Conservation (phyloP, 257 asterid species). For the Schizonepeta tenuifolia region DNA sequence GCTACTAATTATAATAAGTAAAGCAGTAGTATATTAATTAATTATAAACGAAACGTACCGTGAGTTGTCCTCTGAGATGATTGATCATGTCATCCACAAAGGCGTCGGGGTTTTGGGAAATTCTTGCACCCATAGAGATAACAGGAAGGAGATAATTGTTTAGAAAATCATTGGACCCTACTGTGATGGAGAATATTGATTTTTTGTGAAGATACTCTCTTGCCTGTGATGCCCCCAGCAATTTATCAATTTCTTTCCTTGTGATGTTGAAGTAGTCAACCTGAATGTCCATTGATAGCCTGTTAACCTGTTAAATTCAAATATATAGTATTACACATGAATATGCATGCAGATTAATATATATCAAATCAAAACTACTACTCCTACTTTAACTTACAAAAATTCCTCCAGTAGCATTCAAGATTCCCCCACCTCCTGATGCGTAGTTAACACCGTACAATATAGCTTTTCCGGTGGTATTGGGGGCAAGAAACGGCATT, state of each 20-base stretch:
- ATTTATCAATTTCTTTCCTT: slow-evolving; percentile 60
- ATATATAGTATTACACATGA: too few species aligned
- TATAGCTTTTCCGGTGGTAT: slow-evolving; percentile 70
- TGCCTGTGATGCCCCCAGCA: slow-evolving; percentile 73
- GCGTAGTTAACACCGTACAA: slow-evolving; percentile 89
- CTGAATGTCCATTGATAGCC: slow-evolving; percentile 91
- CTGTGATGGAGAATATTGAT: slow-evolving; percentile 78
- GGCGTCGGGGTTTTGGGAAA: slow-evolving; percentile 63
- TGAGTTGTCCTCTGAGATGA: slow-evolving; percentile 73
- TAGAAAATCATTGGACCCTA: slow-evolving; percentile 91
- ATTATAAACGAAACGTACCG: too few species aligned
- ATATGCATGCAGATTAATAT: too few species aligned
- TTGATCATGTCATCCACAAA: slow-evolving; percentile 68
- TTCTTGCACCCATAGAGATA: slow-evolving; percentile 72
- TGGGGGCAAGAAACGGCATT: slow-evolving; percentile 83
- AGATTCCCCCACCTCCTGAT: slow-evolving; percentile 94
- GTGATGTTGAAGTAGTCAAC: slow-evolving; percentile 92
- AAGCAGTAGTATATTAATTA: too few species aligned
- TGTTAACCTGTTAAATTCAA: slow-evolving; percentile 78
- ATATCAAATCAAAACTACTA: too few species aligned
- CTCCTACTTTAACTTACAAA: too few species aligned
- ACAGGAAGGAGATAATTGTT: slow-evolving; percentile 89
- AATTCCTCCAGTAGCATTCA: slow-evolving; percentile 84
- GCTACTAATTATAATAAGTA: too few species aligned
- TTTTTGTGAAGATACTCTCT: slow-evolving; percentile 56